Evolutionary conservation across 306 rosid genomes (phyloP).

Genomic region (Vigna unguiculata): DNA sequence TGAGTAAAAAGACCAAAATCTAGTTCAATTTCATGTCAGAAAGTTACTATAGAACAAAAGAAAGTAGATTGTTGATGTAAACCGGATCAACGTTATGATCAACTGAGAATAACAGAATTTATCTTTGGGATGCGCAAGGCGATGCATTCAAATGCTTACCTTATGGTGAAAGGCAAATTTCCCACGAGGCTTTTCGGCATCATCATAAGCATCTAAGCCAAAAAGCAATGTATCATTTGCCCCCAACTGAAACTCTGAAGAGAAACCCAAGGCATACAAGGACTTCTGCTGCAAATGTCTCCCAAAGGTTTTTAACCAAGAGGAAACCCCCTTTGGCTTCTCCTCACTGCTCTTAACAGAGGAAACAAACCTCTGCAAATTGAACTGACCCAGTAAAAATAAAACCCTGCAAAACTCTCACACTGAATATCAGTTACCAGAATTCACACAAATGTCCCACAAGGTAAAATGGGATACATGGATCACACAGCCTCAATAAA

Average conservation of each 20-base stretch:
- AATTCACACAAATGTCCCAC: constrained; percentile 16
- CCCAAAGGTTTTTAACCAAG: constrained; percentile 59
- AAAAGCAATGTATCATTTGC: constrained; percentile 68
- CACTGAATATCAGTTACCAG: constrained; percentile 39
- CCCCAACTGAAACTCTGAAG: constrained; percentile 69
- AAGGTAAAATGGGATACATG: not conserved
- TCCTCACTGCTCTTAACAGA: constrained; percentile 58
- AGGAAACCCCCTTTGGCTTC: constrained; percentile 47
- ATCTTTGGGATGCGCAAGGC: not conserved
- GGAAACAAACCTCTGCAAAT: constrained; percentile 76
- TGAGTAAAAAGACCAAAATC: constrained; percentile 8
- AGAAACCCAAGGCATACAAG: constrained; percentile 75
- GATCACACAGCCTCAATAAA: not conserved
- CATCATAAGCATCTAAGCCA: constrained; percentile 68
- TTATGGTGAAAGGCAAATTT: constrained; percentile 74
- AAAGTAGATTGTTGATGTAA: not conserved
- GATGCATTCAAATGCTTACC: constrained; percentile 47
- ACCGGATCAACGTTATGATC: not conserved
- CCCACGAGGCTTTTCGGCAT: constrained; percentile 55
- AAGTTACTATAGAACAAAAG: not conserved
- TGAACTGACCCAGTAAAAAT: constrained; percentile 81
- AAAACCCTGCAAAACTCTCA: constrained; percentile 69
- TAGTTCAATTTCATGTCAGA: constrained; percentile 33
- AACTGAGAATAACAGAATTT: not conserved
- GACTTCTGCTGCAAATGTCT: constrained; percentile 66